Evolutionary conservation across 352 stramenopile species (phyloP), one percentile per base, ranked within the genome.

Genomic region (Globisporangium cystogenes): DNA sequence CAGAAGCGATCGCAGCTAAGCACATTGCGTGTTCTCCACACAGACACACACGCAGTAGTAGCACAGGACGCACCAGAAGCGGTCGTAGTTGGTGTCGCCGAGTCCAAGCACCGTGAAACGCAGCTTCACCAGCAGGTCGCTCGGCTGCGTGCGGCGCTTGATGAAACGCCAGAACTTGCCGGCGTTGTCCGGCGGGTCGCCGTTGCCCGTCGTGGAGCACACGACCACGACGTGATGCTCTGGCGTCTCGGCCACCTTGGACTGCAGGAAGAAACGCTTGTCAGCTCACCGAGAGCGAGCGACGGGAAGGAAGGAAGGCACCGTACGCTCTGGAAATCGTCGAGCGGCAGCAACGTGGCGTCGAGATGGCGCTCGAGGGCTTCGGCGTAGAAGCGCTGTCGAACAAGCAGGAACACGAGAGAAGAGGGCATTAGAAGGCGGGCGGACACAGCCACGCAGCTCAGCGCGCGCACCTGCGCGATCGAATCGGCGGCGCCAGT

Each of bases 31-130:
- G n/a, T n/a, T n/a, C n/a, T n/a, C n/a, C 10, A 47, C 3, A 55
- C 4, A 7, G 6, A 21, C 31, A 50, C 12, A 49, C 33, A 8
- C 50, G n/a, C n/a, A n/a, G n/a, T n/a, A n/a, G n/a, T n/a, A 10
- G 20, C 26, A 18, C 7, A n/a, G 23, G 43, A 60, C 37, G 53
- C 47, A 89, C 75, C 93, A 98, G 55, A 98, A 98, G 65, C 97
- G 85, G 76, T 98, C 91, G 65, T 99, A 99, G 72, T 99, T 99
- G 40, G 94, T 98, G 68, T 99, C 96, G 24, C 96, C 96, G 7
- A 99, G 71, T 8, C 66, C 96, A 6, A 99, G 76, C 24, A 98
- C 89, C 23, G 79, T 82, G 69, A 86, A 98, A 8, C 57, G 53
- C 2, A 96, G 59, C 36, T 87, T 81, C 46, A 61, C 49, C 29